Conservation (phyloP, 371 early-diverging fungal species). For the Globomyces sp. region DNA sequence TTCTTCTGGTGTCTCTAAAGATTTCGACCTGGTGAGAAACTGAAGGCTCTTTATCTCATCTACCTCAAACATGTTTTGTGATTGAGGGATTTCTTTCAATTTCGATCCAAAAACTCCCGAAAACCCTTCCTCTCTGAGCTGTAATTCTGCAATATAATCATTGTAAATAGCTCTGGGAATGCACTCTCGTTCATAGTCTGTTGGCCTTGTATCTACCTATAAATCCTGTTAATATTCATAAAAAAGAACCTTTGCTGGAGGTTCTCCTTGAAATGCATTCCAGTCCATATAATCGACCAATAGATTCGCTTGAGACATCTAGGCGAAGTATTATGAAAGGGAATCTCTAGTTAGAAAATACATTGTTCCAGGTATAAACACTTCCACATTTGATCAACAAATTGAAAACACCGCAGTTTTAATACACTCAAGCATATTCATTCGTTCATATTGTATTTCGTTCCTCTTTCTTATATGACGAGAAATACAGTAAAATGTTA, state of each 20-base stretch:
- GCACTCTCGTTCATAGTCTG: constrained; percentile 34
- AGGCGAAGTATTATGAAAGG: background rate
- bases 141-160: constrained; percentile 40
- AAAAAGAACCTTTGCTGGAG: background rate
- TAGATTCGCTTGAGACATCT: background rate
- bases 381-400: no score
- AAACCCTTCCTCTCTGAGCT: constrained; percentile 37
- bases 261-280: background rate
- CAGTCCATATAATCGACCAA: background rate
- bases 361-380: no score
- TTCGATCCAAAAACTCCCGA: constrained; percentile 18
- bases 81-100: background rate
- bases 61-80: background rate
- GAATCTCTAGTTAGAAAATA: no score
- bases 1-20: background rate
- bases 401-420: no score
- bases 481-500: no score
- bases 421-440: no score
- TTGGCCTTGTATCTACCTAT: constrained; percentile 4
- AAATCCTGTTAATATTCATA: background rate
- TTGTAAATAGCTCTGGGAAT: constrained; percentile 49
- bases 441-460: no score
- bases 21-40: background rate
- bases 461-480: no score
- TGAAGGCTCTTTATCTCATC: background rate